Conservation (phyloP, 1,139 yeast genomes). For the Casaregolazyma lundiana region DNA sequence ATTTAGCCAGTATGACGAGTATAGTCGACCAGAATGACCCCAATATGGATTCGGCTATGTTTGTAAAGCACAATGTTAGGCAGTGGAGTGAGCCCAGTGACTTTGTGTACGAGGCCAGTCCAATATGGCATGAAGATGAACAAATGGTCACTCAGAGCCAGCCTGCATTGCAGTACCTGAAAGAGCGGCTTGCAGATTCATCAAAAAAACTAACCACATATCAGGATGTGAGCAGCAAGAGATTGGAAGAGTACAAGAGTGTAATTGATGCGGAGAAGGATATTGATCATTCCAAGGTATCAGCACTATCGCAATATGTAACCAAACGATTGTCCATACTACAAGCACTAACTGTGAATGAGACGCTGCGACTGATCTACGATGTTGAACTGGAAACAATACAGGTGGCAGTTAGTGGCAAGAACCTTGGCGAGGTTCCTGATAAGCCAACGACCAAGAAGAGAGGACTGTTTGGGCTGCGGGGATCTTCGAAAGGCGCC, state of each 20-base stretch:
- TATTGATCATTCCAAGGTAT: conserved; percentile 37
- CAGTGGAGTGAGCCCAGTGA: conserved; percentile 86
- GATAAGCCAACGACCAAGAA: conserved; percentile 31
- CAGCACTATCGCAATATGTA: conserved; percentile 34
- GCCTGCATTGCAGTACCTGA: conserved; percentile 61
- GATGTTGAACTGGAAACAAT: conserved; percentile 91
- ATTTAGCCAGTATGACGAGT: conserved; percentile 49
- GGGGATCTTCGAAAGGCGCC: conserved; percentile 17
- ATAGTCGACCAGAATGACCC: conserved; percentile 72
- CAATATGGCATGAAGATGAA: conserved; percentile 97
- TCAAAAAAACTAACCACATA: conserved; percentile 24
- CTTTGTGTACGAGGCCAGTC: conserved; percentile 78
- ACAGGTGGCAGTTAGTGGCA: conserved; percentile 77
- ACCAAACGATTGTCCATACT: conserved; percentile 52
- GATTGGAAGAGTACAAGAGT: conserved; percentile 27
- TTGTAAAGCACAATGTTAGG: conserved; percentile 74
- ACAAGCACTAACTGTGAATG: conserved; percentile 65
- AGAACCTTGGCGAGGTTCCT: conserved; percentile 34
- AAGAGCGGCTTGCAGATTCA: conserved; percentile 48
- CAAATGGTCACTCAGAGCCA: conserved; percentile 56
- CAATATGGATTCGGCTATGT: conserved; percentile 80
- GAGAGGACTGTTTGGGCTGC: conserved; percentile 26
- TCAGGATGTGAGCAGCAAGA: conserved; percentile 31
- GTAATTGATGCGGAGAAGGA: conserved; percentile 25
- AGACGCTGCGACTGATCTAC: conserved; percentile 62